These are phyloP conservation scores for Flaveria trinervia DNA, from an alignment of 129 eudicot genomes.

Conservation along the genomic window DNA sequence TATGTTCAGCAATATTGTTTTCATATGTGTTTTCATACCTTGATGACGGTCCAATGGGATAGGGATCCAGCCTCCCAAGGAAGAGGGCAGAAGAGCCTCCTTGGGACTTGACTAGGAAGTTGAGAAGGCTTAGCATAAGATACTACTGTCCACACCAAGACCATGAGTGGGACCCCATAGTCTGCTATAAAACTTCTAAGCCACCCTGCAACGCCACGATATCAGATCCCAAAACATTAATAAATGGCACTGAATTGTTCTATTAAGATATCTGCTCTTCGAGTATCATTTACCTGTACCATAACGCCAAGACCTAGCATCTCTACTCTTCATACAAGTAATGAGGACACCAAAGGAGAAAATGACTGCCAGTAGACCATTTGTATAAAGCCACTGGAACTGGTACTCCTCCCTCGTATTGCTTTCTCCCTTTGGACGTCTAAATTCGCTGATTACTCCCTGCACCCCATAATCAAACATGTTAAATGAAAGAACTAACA, in stretches of 20 bases:
- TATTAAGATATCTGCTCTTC: not conserved
- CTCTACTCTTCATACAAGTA: constrained; percentile 64
- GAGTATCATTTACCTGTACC: constrained; percentile 50
- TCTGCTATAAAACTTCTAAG: constrained; percentile 77
- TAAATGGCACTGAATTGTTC: not conserved
- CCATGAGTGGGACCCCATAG: constrained; percentile 92
- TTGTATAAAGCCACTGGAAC: constrained; percentile 70
- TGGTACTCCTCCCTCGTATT: constrained; percentile 37
- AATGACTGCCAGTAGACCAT: constrained; percentile 67
- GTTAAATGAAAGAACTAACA: constrained; percentile 17
- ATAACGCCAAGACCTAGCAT: constrained; percentile 86
- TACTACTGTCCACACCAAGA: constrained; percentile 75
- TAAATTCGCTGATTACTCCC: constrained; percentile 84
- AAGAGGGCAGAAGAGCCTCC: constrained; percentile 76
- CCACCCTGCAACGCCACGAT: constrained; percentile 51
- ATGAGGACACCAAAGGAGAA: constrained; percentile 70
- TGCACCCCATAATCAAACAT: constrained; percentile 26
- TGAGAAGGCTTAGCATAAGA: constrained; percentile 64
- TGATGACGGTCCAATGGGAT: constrained; percentile 75
- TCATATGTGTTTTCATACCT: constrained; percentile 49
- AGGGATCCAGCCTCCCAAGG: constrained; percentile 83
- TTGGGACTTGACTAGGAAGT: constrained; percentile 70
- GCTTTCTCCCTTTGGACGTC: constrained; percentile 52
- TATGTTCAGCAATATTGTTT: not conserved
- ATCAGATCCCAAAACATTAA: constrained; percentile 2